Percentiles rank a stretch among this genome's conserved stretches.
Conservation (phyloP, 306 rosid genomes). For the Gynostemma pentaphyllum region DNA sequence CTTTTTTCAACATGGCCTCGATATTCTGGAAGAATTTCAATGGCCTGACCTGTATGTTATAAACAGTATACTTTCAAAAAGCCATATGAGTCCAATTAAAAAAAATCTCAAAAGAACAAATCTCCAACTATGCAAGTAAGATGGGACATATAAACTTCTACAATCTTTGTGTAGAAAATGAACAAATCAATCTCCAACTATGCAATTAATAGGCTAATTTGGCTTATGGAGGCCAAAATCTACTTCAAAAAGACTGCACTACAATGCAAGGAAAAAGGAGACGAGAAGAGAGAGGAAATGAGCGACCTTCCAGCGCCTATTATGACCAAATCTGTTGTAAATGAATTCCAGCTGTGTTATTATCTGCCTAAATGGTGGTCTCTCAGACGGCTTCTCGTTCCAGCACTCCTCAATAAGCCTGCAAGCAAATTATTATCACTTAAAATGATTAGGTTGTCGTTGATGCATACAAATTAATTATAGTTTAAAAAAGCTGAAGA, state of each 20-base stretch:
- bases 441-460: neutral
- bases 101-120: neutral
- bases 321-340: slow-evolving; percentile 40
- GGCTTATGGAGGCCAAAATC: neutral
- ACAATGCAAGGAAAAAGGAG: neutral
- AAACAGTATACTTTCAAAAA: neutral
- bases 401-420: slow-evolving; percentile 92
- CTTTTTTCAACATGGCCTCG: slow-evolving; percentile 62
- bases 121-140: neutral
- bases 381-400: slow-evolving; percentile 68
- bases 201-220: neutral
- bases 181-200: neutral
- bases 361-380: slow-evolving; percentile 88
- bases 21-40: slow-evolving; percentile 71
- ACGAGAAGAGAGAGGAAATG: slow-evolving; percentile 11
- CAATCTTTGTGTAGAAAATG: neutral
- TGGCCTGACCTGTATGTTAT: slow-evolving; percentile 57
- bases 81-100: neutral
- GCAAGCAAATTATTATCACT: slow-evolving; percentile 10
- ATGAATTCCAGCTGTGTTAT: slow-evolving; percentile 61
- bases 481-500: neutral
- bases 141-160: neutral
- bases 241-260: neutral
- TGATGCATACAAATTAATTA: too few species aligned
- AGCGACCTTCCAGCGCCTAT: slow-evolving; percentile 80